Percentiles rank a stretch among this genome's conserved stretches.
phyloP scores from a whole-genome alignment of 2,329 filamentous ascomycete species.

The Scopulariopsis brevicaulis region DNA sequence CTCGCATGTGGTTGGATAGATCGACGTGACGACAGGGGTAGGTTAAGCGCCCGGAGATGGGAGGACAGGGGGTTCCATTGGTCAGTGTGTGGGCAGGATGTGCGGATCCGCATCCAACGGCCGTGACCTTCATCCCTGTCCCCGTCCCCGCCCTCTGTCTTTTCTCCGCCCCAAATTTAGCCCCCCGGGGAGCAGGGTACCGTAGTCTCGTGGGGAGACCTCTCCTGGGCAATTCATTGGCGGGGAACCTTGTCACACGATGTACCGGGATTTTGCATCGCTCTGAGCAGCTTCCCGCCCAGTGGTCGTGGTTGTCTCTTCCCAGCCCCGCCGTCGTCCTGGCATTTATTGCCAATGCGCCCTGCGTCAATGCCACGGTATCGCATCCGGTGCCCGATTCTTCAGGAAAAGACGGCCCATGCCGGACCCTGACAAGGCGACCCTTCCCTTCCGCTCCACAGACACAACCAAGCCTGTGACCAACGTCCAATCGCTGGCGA shows the following conservation, averaged over 20 bases:
- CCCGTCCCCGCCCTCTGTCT: not conserved
- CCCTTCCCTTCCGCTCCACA: not conserved
- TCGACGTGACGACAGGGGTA: slow-evolving; percentile 4
- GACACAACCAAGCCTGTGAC: not conserved
- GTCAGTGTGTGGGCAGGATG: not conserved
- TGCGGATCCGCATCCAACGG: not conserved
- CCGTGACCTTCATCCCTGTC: not conserved
- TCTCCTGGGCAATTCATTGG: not conserved
- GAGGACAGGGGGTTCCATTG: slow-evolving; percentile 1
- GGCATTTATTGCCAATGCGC: not conserved
- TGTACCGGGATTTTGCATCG: not conserved
- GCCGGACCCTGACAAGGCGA: not conserved
- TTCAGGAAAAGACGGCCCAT: not conserved
- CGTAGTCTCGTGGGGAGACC: not conserved
- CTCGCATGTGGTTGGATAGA: slow-evolving; percentile 2
- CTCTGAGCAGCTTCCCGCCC: not conserved
- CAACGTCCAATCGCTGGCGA: not conserved
- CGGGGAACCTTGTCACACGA: not conserved
- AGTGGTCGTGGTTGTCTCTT: not conserved
- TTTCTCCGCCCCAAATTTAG: not conserved
- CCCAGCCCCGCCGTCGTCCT: not conserved
- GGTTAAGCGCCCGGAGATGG: slow-evolving; percentile 4
- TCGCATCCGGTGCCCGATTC: slow-evolving; percentile 1
- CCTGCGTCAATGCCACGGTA: not conserved
- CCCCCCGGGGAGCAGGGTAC: not conserved